phyloP scores from a whole-genome alignment of 2,329 filamentous ascomycete species.

The Sarocladium kiliense region DNA sequence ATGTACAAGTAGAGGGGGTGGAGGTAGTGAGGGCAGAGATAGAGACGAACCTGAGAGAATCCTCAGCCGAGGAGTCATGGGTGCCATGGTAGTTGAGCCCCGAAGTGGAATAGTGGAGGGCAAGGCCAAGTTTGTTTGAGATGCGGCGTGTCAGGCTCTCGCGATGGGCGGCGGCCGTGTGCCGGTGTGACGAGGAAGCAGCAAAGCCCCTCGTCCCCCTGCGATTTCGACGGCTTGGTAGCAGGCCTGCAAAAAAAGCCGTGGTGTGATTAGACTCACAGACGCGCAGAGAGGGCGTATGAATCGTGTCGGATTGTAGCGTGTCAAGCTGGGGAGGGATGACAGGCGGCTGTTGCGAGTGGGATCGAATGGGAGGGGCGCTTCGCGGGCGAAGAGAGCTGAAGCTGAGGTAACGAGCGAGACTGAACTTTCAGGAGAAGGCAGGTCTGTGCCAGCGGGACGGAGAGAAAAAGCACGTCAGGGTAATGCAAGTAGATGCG shows the following conservation, averaged over 20 bases:
- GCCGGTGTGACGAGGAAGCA: slow-evolving; percentile 12
- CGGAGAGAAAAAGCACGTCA: not conserved
- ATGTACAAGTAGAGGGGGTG: slow-evolving; percentile 12
- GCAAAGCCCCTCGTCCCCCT: slow-evolving; percentile 3
- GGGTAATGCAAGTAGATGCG: not conserved
- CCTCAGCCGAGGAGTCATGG: slow-evolving; percentile 54
- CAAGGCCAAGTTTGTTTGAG: slow-evolving; percentile 24
- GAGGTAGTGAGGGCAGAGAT: not conserved
- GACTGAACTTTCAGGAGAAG: slow-evolving; percentile 7
- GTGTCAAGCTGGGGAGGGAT: not conserved
- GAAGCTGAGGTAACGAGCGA: slow-evolving; percentile 1
- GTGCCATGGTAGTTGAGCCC: slow-evolving; percentile 47
- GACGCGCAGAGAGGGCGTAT: not conserved
- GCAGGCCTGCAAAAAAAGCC: not conserved
- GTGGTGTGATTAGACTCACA: not conserved
- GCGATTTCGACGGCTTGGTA: not conserved
- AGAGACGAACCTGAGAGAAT: slow-evolving; percentile 53
- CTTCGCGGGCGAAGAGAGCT: slow-evolving; percentile 1
- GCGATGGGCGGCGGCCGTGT: slow-evolving; percentile 21
- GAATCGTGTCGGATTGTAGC: not conserved
- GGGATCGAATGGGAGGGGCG: slow-evolving; percentile 3
- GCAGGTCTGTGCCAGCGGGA: slow-evolving; percentile 5
- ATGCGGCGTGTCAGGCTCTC: slow-evolving; percentile 24
- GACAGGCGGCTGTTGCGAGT: not conserved
- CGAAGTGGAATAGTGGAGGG: slow-evolving; percentile 29